phyloP scores from a whole-genome alignment of 768 basidiomycete species.

The Leccinum longicurvipes region DNA sequence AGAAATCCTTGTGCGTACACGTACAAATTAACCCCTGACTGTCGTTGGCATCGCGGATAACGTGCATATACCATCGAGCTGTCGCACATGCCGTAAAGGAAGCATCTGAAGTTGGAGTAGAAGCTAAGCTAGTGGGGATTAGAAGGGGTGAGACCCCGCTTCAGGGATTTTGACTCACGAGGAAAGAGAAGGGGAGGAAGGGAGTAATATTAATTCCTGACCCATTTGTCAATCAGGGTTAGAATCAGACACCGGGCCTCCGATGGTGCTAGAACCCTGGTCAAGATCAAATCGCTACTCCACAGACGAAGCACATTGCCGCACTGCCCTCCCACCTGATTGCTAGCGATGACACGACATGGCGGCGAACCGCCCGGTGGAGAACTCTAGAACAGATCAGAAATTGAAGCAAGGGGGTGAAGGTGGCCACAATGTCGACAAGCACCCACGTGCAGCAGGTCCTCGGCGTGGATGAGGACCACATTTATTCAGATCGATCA shows the following conservation, averaged over 20 bases:
- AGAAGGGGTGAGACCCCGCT: neutral
- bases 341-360: neutral
- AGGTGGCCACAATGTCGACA: no score
- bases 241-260: neutral
- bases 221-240: slow-evolving; percentile 3
- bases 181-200: neutral
- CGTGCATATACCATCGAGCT: neutral
- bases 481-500: neutral
- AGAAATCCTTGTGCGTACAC: slow-evolving; percentile 2
- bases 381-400: slow-evolving; percentile 1
- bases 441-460: neutral
- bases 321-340: neutral
- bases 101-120: neutral
- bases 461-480: neutral
- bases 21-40: slow-evolving; percentile 5
- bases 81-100: neutral
- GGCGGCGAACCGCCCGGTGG: neutral
- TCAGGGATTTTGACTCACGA: neutral
- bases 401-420: neutral
- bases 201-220: neutral
- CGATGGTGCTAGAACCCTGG: slow-evolving; percentile 1
- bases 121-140: neutral
- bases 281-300: neutral
- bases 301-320: neutral
- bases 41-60: neutral